Evolutionary conservation across 768 basidiomycete species (phyloP), one percentile per base, ranked within the genome.

Genomic region (Cyclocybe aegerita): DNA sequence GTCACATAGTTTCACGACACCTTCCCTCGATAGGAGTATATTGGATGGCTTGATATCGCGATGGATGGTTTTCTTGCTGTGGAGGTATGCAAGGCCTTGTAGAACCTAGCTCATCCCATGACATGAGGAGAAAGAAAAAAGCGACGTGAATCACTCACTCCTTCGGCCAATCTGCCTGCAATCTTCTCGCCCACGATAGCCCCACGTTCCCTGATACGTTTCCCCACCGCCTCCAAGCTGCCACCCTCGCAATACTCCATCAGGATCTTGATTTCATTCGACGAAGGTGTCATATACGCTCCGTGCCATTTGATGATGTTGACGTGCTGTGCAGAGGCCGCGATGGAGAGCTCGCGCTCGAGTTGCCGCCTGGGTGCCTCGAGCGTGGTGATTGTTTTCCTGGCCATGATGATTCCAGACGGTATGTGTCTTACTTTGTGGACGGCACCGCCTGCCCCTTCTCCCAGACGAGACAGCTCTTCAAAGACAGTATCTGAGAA

Each of bases 391-490:
- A 96, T 93, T 7, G 92, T 90, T 76, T 99, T 99, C 62, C 94
- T 84, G 4, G 97, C 97, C 82, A 97, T 86, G 60, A 94, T 79
- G 65, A 76, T 74, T 32, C 82, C 83, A 1, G 84, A 90, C 48
- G 87, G 85, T 62, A 78, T 86, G 67, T 97, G 92, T 65, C 76
- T 82, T 41, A 98, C 95, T 70, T 93, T 94, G 67, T 96, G 86
- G 9, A 99, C 97, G 7, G 93, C 94, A 40, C 97, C 97, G 40
- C 95, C 94, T 48, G 94, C 93, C 37, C 97, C 97, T 63, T 98
- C 94, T 14, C 97, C 97, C 2, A 99, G 74, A 47, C 91, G 82
- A 10, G 73, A 67, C 7, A 93, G 55, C 57, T 90, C 88, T 57
- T 93, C 88, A 49, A 98, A 76, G 49, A 83, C 63, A 48, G 81